Evolutionary conservation across 2,329 filamentous ascomycete species (phyloP), one percentile per base, ranked within the genome.

Genomic region (Phoma sp.): DNA sequence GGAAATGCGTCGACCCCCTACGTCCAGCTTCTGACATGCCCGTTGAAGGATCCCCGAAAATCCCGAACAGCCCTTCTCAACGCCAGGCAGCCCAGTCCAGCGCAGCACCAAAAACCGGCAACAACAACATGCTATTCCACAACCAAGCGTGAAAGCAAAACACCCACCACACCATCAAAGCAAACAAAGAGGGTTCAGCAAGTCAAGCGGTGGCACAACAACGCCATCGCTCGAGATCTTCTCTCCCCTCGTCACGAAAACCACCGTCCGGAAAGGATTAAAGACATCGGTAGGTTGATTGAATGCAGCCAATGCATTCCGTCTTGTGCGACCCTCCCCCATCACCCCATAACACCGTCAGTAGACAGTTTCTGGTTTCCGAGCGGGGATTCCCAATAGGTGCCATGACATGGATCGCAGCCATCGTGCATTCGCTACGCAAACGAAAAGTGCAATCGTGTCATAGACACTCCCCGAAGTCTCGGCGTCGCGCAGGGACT

Each of bases 221-320:
- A 31, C 17, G 17, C 3, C 3, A 10, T 25, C 45, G 50, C 45
- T 39, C 40, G 19, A 50, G 52, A 50, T 55, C 46, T 29, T 22
- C 40, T 38, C n/a, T 17, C 27, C 40, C 15, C 17, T 50, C 15
- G 52, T 50, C 50, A 46, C 52, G 24, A 37, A 40, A 55, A 55
- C 50, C 45, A 36, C 41, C 52, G 45, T 55, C 17, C 17, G 17
- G 17, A 17, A 17, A 17, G 17, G 17, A 17, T 17, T 17, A 17
- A 17, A 17, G 17, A 17, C 17, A 17, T 17, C 17, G 17, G 17
- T 17, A 17, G 17, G 10, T n/a, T 41, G 22, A 41, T 46, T 55
- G 31, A 3, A 31, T 31, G 29, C 29, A 12, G 29, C 33, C 17
- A 17, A 17, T 17, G 17, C 17, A 17, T 17, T 2, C 17, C 39